A percentile compares a stretch with the other conserved stretches of the same genome.
Conservation (phyloP, 768 basidiomycete species). For the Lentinula boryana region DNA sequence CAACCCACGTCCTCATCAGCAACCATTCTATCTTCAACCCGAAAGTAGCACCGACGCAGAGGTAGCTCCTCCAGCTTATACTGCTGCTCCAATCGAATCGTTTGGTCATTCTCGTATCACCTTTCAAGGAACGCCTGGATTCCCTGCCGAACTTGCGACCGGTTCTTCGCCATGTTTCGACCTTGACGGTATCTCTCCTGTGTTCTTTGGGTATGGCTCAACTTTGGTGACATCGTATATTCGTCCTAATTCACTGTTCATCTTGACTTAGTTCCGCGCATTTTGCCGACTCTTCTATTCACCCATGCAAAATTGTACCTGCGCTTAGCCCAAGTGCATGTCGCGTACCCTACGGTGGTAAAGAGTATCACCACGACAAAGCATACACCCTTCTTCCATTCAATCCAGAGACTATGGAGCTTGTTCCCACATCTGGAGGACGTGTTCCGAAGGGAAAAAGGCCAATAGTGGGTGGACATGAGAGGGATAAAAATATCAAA, state of each 20-base stretch:
- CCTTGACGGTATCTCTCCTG: not conserved
- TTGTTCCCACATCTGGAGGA: conserved; percentile 37
- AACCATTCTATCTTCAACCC: not conserved
- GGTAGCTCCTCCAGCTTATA: not conserved
- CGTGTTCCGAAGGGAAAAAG: conserved; percentile 32
- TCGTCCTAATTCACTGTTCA: no score
- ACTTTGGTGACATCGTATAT: no score
- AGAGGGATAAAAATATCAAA: conserved; percentile 34
- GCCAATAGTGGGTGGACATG: conserved; percentile 48
- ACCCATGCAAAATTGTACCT: conserved; percentile 1
- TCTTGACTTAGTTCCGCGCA: not conserved
- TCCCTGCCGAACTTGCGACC: not conserved
- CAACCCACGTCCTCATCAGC: not conserved
- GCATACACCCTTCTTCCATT: conserved; percentile 30
- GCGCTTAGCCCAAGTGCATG: conserved; percentile 20
- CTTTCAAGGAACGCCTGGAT: not conserved
- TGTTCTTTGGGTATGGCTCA: not conserved
- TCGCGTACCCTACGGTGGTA: conserved; percentile 37
- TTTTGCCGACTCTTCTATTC: not conserved
- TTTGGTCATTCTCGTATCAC: not conserved
- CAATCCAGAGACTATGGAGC: conserved; percentile 38
- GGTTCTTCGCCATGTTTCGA: not conserved
- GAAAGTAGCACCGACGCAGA: not conserved
- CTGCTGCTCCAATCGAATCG: not conserved
- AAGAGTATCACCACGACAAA: conserved; percentile 34